Percentiles rank a stretch among this genome's conserved stretches.
phyloP scores from a whole-genome alignment of 2,329 filamentous ascomycete species.

The Chrysoporthe puriensis region DNA sequence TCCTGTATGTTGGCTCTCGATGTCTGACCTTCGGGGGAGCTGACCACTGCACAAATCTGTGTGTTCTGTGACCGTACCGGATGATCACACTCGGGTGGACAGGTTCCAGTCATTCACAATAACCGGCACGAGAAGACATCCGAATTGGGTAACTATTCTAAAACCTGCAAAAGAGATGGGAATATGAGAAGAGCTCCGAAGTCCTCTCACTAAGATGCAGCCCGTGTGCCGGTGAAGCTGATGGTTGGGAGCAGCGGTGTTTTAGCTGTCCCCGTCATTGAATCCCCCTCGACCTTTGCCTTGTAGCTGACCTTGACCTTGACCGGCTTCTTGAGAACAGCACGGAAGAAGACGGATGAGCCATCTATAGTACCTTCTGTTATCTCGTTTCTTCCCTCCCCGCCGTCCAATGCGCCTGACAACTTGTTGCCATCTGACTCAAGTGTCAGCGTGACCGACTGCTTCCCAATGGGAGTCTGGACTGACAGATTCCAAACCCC shows the following conservation, averaged over 20 bases:
- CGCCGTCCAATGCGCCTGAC: slow-evolving; percentile 18
- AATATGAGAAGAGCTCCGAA: background rate
- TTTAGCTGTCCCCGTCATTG: slow-evolving; percentile 19
- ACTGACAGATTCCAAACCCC: slow-evolving; percentile 18
- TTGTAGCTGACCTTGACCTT: slow-evolving; percentile 26
- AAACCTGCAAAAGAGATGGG: background rate
- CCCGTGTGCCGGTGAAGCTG: slow-evolving; percentile 14
- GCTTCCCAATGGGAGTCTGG: slow-evolving; percentile 17
- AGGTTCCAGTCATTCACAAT: background rate
- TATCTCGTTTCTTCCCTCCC: slow-evolving; percentile 21
- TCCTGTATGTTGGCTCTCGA: background rate
- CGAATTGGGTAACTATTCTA: background rate
- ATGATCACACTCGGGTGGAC: background rate
- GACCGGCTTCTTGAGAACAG: slow-evolving; percentile 17
- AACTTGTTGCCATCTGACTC: slow-evolving; percentile 18
- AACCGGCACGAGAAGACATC: background rate
- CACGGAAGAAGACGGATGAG: slow-evolving; percentile 20
- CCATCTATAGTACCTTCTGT: slow-evolving; percentile 20
- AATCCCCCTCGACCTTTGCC: slow-evolving; percentile 18
- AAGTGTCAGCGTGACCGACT: slow-evolving; percentile 14
- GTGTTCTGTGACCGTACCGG: background rate
- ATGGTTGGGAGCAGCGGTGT: slow-evolving; percentile 19
- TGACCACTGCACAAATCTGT: background rate
- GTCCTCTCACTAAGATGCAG: background rate
- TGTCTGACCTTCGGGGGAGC: background rate